These are phyloP conservation scores for Mycena haematopus DNA, from an alignment of 768 basidiomycete species.

Conservation along the genomic window DNA sequence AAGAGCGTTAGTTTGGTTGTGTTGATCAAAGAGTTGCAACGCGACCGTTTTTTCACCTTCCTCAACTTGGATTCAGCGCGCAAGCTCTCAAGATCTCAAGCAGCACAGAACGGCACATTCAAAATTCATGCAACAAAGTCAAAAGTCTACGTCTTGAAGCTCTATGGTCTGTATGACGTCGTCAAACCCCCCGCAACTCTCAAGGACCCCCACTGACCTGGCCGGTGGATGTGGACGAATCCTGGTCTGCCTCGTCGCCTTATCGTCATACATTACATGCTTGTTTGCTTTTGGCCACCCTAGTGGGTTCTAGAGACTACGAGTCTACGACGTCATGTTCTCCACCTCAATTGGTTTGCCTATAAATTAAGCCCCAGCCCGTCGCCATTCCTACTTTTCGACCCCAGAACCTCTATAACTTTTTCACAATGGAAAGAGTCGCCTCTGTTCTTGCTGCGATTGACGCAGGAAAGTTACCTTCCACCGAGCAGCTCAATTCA, in stretches of 20 bases:
- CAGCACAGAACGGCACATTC: too few species aligned
- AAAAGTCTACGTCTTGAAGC: too few species aligned
- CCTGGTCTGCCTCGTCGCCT: not conserved
- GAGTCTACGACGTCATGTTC: constrained; percentile 7
- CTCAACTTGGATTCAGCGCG: too few species aligned
- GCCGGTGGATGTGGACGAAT: not conserved
- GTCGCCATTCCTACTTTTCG: too few species aligned
- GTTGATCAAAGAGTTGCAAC: too few species aligned
- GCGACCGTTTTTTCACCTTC: too few species aligned
- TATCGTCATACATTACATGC: constrained; percentile 3
- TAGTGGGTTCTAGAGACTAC: too few species aligned
- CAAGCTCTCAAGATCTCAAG: too few species aligned
- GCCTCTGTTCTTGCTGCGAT: constrained; percentile 54
- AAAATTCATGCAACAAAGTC: too few species aligned
- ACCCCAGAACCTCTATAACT: not conserved
- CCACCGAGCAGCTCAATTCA: constrained; percentile 46
- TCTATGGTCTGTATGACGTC: too few species aligned
- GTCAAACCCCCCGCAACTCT: not conserved
- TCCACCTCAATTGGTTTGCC: not conserved
- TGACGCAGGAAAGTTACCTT: constrained; percentile 58
- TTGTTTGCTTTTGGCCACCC: not conserved
- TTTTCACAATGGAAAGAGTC: constrained; percentile 47
- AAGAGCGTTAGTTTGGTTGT: too few species aligned
- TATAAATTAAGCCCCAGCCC: not conserved
- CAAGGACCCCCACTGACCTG: not conserved